These are phyloP conservation scores for Colletotrichum sp. DNA, from an alignment of 2,329 filamentous ascomycete species.

Conservation along the genomic window DNA sequence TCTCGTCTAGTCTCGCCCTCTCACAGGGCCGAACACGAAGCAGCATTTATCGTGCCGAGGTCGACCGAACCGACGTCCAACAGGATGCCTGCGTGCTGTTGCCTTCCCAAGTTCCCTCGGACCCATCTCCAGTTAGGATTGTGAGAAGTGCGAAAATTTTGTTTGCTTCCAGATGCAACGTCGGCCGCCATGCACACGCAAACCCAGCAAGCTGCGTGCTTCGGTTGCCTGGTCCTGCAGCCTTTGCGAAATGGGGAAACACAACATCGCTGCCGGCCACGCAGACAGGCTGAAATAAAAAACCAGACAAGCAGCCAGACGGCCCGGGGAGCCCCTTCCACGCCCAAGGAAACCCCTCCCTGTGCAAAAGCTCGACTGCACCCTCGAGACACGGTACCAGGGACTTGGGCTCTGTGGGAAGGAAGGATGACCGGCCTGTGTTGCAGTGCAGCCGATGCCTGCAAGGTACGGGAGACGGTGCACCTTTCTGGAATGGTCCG, in stretches of 20 bases:
- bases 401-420: slow-evolving; percentile 12
- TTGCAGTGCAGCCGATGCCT: slow-evolving; percentile 16
- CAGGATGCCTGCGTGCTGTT: background rate
- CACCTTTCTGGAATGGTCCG: slow-evolving; percentile 14
- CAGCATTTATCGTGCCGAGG: background rate
- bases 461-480: slow-evolving; percentile 19
- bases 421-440: background rate
- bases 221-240: background rate
- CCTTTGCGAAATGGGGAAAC: background rate
- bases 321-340: background rate
- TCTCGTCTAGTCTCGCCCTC: background rate
- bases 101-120: background rate
- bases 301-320: background rate
- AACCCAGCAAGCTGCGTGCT: background rate
- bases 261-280: background rate
- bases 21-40: background rate
- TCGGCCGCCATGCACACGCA: background rate
- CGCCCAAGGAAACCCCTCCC: background rate
- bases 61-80: background rate
- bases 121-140: background rate
- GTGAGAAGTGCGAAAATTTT: background rate
- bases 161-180: slow-evolving; percentile 8
- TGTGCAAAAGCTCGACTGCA: background rate
- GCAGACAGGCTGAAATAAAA: background rate
- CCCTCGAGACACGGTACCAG: background rate